phyloP scores from a whole-genome alignment of 805 yeast species.

The Kodamaea kakaduensis region DNA sequence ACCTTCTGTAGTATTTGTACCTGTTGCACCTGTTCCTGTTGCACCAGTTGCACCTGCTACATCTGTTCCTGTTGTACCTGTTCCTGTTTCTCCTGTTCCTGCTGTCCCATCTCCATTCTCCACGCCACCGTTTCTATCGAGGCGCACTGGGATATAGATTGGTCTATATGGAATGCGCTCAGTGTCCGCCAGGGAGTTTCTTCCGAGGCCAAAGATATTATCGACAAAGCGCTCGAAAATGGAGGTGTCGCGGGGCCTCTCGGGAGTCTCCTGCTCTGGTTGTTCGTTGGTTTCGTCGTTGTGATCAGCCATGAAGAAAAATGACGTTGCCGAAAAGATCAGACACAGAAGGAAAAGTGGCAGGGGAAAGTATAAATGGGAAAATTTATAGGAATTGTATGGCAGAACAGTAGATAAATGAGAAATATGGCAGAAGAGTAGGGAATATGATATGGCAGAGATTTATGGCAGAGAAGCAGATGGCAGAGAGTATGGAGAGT shows the following conservation, averaged over 20 bases:
- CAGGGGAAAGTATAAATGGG: background rate
- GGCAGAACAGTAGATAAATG: no score
- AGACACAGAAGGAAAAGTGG: background rate
- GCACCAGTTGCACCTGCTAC: background rate
- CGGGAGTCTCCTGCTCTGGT: background rate
- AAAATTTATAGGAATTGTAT: background rate
- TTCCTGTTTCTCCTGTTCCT: background rate
- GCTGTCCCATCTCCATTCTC: background rate
- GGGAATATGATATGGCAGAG: no score
- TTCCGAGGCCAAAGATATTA: constrained; percentile 15
- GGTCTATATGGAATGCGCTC: constrained; percentile 5
- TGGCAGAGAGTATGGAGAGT: no score
- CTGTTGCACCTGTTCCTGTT: no score
- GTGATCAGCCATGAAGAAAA: background rate
- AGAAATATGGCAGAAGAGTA: no score
- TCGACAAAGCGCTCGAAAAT: constrained; percentile 25
- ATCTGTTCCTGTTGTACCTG: background rate
- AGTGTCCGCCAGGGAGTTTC: background rate
- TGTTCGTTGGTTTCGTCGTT: background rate
- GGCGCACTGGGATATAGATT: constrained; percentile 8
- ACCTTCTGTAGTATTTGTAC: no score
- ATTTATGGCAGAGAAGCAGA: no score
- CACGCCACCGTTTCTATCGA: constrained; percentile 5
- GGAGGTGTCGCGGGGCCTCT: background rate
- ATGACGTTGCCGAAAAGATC: background rate